Conservation (phyloP, 306 rosid species). For the Cicer chorassanicum region DNA sequence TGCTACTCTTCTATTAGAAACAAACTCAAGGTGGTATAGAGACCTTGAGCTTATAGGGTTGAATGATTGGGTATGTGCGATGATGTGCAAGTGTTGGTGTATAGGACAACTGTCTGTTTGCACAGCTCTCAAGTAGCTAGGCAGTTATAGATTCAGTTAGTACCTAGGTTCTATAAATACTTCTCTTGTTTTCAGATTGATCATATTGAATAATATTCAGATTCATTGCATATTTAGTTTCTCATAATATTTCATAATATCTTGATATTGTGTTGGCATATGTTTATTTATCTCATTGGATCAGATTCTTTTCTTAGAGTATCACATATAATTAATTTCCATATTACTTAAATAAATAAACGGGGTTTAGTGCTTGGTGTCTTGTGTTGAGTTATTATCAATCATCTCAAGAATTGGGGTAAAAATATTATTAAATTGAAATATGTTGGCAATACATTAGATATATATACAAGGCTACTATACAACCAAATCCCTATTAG, state of each 20-base stretch:
- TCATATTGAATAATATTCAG: neutral
- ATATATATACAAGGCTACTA: no score
- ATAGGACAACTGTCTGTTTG: neutral
- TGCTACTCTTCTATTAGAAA: neutral
- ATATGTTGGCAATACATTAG: no score
- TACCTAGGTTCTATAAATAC: neutral
- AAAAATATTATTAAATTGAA: no score
- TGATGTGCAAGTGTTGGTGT: neutral
- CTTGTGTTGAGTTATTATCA: neutral
- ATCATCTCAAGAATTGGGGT: neutral
- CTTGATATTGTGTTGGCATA: neutral
- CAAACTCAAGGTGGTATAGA: neutral
- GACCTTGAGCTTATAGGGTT: neutral
- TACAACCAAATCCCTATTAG: no score
- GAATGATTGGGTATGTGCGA: neutral
- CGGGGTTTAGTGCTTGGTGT: neutral
- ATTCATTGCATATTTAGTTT: neutral
- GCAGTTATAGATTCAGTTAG: constrained; percentile 7
- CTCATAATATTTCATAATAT: neutral
- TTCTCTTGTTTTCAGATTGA: neutral
- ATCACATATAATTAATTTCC: neutral
- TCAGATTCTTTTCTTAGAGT: neutral
- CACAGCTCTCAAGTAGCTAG: neutral
- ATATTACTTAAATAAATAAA: neutral
- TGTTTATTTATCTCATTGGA: neutral